Base-by-base conservation (phyloP, 2,329 filamentous ascomycete species). In the Paecilomyces variotii region DNA sequence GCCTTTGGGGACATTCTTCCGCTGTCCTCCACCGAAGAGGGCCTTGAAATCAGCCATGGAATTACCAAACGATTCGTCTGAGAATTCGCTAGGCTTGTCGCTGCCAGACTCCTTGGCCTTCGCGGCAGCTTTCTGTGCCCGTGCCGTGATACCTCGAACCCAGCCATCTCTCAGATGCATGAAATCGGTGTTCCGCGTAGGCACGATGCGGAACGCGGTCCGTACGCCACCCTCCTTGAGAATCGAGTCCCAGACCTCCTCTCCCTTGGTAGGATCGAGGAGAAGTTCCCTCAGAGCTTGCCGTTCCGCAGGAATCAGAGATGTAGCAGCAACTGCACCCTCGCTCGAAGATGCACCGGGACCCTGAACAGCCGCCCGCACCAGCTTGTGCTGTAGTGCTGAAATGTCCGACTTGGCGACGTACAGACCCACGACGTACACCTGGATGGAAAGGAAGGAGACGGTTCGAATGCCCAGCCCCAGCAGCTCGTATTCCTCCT, bases 391-490 rank as follows among this genome's bases (percentile, higher is more conserved):
- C 74, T 97, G 93, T 49, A 99, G 80, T n/a, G 82, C 80, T 3
- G 87, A 85, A 60, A 99, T 86, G 68, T 96, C 91, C 39, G 87
- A 79, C 0, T 88, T 93, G 27, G 91, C 90, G 27, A 97, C 82
- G 77, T 99, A 99, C 67, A 95, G 85, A 14, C 93, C 94, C 0
- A 96, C 89, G 19, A 97, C 89, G 76, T 99, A 99, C 56, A 99
- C 94, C 72, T 96, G 87, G 52, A 99, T 91, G 54, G 84, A 80
- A 52, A 97, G 78, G 73, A 97, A 96, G 26, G 89, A 95, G 32
- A 99, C 94, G 0, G 88, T 91, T 57, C 94, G 85, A 62, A 95
- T 87, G 19, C 94, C 94, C 4, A 97, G 78, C 0, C 94, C 94
- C 5, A 97, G 83, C 0, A 97, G 82, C 25, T 91, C 92, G 73